These are phyloP conservation scores for Metschnikowia chrysomelidarum DNA, from an alignment of 805 yeast genomes.

Conservation along the genomic window DNA sequence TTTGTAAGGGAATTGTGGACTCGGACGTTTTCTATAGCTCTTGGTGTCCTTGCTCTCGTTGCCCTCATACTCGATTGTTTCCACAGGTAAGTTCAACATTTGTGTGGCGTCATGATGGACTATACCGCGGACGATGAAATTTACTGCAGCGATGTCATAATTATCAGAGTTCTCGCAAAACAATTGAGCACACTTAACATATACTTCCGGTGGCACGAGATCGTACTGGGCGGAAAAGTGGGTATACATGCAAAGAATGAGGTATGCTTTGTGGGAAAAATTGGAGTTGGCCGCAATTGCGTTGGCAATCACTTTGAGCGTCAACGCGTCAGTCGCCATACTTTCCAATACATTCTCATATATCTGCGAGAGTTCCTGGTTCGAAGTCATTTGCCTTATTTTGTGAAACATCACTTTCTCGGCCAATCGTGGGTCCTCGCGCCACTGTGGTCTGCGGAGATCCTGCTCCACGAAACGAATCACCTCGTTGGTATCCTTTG, in stretches of 20 bases:
- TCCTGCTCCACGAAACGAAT: slow-evolving; percentile 35
- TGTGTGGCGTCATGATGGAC: slow-evolving; percentile 15
- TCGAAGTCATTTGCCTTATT: slow-evolving; percentile 6
- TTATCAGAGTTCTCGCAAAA: slow-evolving; percentile 10
- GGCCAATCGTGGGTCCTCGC: slow-evolving; percentile 25
- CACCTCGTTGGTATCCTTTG: slow-evolving; percentile 26
- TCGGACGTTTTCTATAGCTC: neutral
- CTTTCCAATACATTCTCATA: slow-evolving; percentile 1
- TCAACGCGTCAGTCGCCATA: slow-evolving; percentile 10
- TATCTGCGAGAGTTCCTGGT: slow-evolving; percentile 5
- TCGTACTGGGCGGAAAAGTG: slow-evolving; percentile 1
- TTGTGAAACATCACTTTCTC: slow-evolving; percentile 26
- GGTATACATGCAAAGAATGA: slow-evolving; percentile 8
- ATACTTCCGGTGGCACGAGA: slow-evolving; percentile 15
- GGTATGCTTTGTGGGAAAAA: slow-evolving; percentile 4
- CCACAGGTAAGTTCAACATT: slow-evolving; percentile 12
- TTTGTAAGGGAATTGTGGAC: slow-evolving; percentile 5
- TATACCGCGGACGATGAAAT: slow-evolving; percentile 13
- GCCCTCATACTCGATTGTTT: slow-evolving; percentile 1
- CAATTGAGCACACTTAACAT: slow-evolving; percentile 6
- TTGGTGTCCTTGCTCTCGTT: neutral
- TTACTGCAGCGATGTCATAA: slow-evolving; percentile 3
- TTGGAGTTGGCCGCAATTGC: slow-evolving; percentile 12
- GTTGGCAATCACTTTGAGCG: slow-evolving; percentile 12
- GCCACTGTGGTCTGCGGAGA: slow-evolving; percentile 30